Evolutionary conservation across 129 eudicot species (phyloP).

Genomic region (Kitagawia praeruptora): DNA sequence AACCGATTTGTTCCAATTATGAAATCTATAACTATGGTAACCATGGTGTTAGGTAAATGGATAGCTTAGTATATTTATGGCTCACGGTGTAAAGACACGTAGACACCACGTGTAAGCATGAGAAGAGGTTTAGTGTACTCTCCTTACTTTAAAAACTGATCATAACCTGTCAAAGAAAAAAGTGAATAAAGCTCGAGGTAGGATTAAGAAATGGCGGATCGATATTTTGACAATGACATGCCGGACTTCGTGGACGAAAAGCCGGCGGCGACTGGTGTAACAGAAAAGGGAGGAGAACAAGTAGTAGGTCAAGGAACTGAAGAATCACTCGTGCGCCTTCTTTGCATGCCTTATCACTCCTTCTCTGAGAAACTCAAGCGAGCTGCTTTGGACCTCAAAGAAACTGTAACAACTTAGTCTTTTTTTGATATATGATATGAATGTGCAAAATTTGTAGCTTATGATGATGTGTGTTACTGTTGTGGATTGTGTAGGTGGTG

Average conservation of each 20-base stretch:
- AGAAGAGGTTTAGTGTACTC: neutral
- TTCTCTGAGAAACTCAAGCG: slow-evolving; percentile 42
- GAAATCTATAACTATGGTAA: too few relatives aligned
- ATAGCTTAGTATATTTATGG: too few relatives aligned
- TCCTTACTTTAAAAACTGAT: too few relatives aligned
- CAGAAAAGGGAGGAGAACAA: slow-evolving; percentile 12
- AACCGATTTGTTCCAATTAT: too few relatives aligned
- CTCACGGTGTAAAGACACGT: neutral
- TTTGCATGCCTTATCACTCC: slow-evolving; percentile 38
- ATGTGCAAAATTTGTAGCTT: neutral
- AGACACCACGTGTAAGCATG: neutral
- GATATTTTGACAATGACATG: slow-evolving; percentile 55
- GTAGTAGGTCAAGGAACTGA: slow-evolving; percentile 15
- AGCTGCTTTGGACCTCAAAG: slow-evolving; percentile 67
- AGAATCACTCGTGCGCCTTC: slow-evolving; percentile 48
- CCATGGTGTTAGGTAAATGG: too few relatives aligned
- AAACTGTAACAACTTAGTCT: slow-evolving; percentile 33
- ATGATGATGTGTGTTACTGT: neutral
- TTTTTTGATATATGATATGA: neutral
- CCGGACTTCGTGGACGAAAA: slow-evolving; percentile 47
- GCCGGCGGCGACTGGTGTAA: slow-evolving; percentile 13
- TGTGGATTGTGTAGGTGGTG: slow-evolving; percentile 43
- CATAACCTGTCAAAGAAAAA: too few relatives aligned
- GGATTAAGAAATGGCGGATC: slow-evolving; percentile 31
- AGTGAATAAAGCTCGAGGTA: neutral